Conservation (phyloP, 176 grass and related monocot genomes). For the Pontederia paniculata region DNA sequence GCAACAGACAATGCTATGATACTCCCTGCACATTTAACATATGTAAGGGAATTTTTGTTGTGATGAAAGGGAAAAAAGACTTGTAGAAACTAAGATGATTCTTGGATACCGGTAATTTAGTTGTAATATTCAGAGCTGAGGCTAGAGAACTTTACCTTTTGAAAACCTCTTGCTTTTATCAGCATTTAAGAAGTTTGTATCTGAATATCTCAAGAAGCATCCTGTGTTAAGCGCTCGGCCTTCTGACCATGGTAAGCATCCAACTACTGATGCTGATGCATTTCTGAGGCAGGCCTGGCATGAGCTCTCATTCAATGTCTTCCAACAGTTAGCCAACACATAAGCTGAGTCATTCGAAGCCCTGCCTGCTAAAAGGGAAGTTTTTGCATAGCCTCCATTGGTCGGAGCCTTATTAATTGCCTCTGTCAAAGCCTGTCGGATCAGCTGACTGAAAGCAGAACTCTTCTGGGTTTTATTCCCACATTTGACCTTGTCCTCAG, state of each 20-base stretch:
- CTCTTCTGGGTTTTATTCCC: slow-evolving; percentile 3
- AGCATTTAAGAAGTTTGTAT: slow-evolving; percentile 12
- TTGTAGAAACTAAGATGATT: neutral
- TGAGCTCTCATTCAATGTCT: slow-evolving; percentile 9
- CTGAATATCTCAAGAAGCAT: slow-evolving; percentile 11
- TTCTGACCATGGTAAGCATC: slow-evolving; percentile 9
- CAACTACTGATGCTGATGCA: slow-evolving; percentile 11
- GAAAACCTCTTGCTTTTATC: neutral
- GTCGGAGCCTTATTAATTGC: neutral
- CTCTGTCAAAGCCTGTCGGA: neutral
- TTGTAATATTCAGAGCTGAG: too few species aligned
- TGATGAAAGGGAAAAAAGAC: neutral
- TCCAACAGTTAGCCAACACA: slow-evolving; percentile 8
- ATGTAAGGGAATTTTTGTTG: too few species aligned
- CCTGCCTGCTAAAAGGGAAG: neutral
- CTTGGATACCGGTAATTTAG: too few species aligned
- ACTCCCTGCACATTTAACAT: neutral
- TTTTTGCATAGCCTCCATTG: slow-evolving; percentile 15
- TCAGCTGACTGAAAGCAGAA: neutral
- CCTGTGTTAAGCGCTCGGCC: slow-evolving; percentile 5
- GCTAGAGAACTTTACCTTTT: neutral
- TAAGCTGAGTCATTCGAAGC: neutral
- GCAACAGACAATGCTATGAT: slow-evolving; percentile 4
- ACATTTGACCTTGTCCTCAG: neutral
- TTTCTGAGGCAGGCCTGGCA: slow-evolving; percentile 7